Evolutionary conservation across 2,329 filamentous ascomycete genomes (phyloP).

Genomic region (Ascochyta rabiei): DNA sequence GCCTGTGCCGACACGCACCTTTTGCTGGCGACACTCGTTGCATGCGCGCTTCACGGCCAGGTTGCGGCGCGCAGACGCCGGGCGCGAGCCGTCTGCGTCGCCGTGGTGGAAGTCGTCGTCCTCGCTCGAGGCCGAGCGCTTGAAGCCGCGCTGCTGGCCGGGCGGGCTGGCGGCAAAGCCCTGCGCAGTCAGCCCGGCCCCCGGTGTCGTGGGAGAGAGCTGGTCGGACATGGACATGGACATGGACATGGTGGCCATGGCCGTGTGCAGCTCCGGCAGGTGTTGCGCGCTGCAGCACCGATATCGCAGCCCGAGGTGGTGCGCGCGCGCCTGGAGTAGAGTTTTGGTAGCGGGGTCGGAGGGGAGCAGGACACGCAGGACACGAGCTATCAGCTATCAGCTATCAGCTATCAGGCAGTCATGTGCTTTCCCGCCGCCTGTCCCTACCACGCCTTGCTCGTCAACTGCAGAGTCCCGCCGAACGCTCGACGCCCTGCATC

Average conservation of each 20-base stretch:
- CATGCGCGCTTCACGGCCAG: constrained; percentile 71
- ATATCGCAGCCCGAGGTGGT: constrained; percentile 26
- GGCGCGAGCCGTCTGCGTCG: constrained; percentile 33
- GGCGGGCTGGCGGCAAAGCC: constrained; percentile 39
- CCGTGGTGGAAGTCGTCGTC: constrained; percentile 42
- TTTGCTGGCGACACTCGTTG: constrained; percentile 85
- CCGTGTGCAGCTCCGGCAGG: constrained; percentile 15
- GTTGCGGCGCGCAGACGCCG: constrained; percentile 38
- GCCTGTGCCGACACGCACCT: constrained; percentile 60
- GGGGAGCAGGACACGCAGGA: too few species aligned
- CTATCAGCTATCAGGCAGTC: constrained; percentile 13
- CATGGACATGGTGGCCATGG: too few species aligned
- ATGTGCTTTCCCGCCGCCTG: constrained; percentile 19
- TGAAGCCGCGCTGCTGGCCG: constrained; percentile 42
- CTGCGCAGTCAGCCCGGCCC: constrained; percentile 29
- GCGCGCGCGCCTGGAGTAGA: constrained; percentile 7
- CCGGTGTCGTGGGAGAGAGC: constrained; percentile 40
- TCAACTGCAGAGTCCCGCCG: constrained; percentile 22
- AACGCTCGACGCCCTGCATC: constrained; percentile 8
- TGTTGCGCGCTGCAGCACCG: constrained; percentile 22
- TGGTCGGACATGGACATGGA: constrained; percentile 20
- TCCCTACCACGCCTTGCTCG: constrained; percentile 10
- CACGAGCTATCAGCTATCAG: too few species aligned
- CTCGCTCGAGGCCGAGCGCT: constrained; percentile 46
- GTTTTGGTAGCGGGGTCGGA: constrained; percentile 14